A percentile compares a stretch with the other conserved stretches of the same genome.
Evolutionary conservation across 208 protist genomes (phyloP).

Genomic region (Acanthamoeba triangularis): DNA sequence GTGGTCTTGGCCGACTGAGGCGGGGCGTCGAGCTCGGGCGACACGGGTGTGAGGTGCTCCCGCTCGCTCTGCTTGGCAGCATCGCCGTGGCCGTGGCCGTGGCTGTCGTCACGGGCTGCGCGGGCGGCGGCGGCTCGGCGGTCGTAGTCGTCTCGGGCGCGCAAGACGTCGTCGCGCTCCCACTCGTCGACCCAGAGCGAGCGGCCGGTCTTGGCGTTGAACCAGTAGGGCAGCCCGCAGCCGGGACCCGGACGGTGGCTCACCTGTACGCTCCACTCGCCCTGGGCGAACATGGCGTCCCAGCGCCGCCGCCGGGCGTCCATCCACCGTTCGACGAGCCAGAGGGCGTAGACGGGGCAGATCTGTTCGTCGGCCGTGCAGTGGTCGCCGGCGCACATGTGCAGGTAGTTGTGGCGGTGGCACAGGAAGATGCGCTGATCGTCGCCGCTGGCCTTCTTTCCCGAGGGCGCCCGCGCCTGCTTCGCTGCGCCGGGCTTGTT

Average conservation of each 20-base stretch:
- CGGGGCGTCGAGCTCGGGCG: too few species aligned
- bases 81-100: too few species aligned
- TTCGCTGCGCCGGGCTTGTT: background rate
- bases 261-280: background rate
- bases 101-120: too few species aligned
- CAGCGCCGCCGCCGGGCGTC: background rate
- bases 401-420: slow-evolving; percentile 35
- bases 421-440: background rate
- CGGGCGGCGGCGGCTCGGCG: background rate
- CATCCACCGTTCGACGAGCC: slow-evolving; percentile 9
- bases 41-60: too few species aligned
- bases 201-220: background rate
- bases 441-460: background rate
- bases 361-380: slow-evolving; percentile 1
- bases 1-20: background rate
- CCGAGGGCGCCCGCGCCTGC: background rate
- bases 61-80: too few species aligned
- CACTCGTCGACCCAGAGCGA: slow-evolving; percentile 24
- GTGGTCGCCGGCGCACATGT: background rate
- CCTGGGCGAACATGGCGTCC: background rate
- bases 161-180: background rate
- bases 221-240: background rate
- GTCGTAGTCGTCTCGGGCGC: background rate
- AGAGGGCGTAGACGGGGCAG: background rate
- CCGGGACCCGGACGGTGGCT: background rate